Conservation (phyloP, 73 alveolate genomes). For the Symbiodinium pilosum region DNA sequence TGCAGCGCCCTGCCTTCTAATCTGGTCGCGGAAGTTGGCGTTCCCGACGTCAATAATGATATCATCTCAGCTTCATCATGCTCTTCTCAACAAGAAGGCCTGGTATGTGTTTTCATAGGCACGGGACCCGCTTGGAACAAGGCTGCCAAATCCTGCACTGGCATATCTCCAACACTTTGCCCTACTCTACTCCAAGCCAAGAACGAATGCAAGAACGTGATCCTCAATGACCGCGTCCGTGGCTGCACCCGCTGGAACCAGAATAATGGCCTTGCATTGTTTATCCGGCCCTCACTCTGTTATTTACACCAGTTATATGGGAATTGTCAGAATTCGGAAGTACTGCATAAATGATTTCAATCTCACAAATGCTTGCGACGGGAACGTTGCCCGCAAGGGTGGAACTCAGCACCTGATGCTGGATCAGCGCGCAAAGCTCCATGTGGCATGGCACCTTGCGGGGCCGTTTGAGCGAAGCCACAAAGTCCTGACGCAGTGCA, state of each 20-base stretch:
- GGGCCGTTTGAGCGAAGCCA: neutral
- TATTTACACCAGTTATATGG: no score
- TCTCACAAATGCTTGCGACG: neutral
- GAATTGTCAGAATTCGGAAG: neutral
- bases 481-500: neutral
- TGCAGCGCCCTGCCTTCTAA: neutral
- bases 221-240: conserved; percentile 81
- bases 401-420: no score
- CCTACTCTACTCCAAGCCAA: no score
- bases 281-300: no score
- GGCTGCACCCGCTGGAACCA: conserved; percentile 86
- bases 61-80: neutral
- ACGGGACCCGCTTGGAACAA: neutral
- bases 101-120: neutral
- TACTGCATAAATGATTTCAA: neutral
- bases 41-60: conserved; percentile 64
- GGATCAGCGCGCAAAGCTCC: no score
- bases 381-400: neutral
- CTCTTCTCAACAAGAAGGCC: neutral
- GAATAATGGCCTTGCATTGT: conserved; percentile 79
- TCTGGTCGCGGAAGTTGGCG: conserved; percentile 90
- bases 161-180: no score
- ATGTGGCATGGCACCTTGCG: conserved; percentile 1
- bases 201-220: no score
- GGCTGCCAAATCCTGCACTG: neutral